phyloP scores from a whole-genome alignment of 2,329 filamentous ascomycete genomes.

The Xylogone sp. region DNA sequence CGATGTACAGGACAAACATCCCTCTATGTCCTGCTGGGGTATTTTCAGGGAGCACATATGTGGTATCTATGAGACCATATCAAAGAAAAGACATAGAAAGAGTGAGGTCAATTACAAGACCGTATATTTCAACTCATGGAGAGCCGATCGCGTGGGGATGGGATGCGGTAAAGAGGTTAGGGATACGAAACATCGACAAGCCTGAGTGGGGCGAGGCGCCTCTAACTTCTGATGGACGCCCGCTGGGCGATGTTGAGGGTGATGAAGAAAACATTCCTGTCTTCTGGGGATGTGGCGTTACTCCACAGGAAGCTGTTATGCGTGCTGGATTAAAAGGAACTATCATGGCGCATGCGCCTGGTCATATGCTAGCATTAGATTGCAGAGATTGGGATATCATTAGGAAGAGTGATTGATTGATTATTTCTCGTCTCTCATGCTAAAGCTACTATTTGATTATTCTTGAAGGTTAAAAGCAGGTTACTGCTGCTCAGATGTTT shows the following conservation, averaged over 20 bases:
- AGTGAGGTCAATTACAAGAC: conserved; percentile 52
- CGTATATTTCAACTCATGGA: conserved; percentile 55
- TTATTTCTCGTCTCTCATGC: too few species aligned
- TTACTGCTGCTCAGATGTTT: too few species aligned
- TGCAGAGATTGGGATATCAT: too few species aligned
- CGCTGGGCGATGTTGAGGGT: too few species aligned
- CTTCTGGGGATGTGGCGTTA: conserved; percentile 64
- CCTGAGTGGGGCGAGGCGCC: conserved; percentile 56
- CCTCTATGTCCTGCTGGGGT: conserved; percentile 54
- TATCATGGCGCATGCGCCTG: conserved; percentile 59
- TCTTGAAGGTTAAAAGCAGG: too few species aligned
- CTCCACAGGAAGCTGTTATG: conserved; percentile 62
- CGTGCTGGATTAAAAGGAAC: conserved; percentile 47
- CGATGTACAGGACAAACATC: conserved; percentile 58
- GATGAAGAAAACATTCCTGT: conserved; percentile 46
- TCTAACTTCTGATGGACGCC: too few species aligned
- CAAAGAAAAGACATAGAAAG: conserved; percentile 41
- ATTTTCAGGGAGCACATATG: conserved; percentile 50
- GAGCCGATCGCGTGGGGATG: conserved; percentile 65
- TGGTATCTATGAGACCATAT: conserved; percentile 64
- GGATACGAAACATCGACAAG: conserved; percentile 47
- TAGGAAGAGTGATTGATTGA: too few species aligned
- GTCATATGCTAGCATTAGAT: conserved; percentile 60
- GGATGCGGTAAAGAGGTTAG: conserved; percentile 47
- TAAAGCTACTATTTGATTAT: too few species aligned